Evolutionary conservation across 371 early-diverging fungal genomes (phyloP).

Genomic region (Catenaria anguillulae): DNA sequence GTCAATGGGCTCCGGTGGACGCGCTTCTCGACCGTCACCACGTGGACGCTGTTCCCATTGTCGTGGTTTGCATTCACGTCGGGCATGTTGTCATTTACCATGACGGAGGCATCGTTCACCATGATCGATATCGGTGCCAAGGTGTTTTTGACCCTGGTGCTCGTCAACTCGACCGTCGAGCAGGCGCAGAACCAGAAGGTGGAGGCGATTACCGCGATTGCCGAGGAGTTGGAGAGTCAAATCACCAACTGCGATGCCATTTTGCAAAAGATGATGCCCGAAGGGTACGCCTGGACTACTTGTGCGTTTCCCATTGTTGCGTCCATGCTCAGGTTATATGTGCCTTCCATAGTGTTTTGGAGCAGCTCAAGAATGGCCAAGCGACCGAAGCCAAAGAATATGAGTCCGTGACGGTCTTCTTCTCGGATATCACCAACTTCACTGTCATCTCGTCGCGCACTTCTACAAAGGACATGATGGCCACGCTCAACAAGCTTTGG

Average conservation of each 20-base stretch:
- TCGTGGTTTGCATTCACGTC: slow-evolving; percentile 11
- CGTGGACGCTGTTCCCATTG: slow-evolving; percentile 17
- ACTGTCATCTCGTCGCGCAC: slow-evolving; percentile 13
- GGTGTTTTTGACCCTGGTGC: slow-evolving; percentile 14
- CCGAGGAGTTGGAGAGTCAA: slow-evolving; percentile 15
- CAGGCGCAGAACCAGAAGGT: slow-evolving; percentile 15
- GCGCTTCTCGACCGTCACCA: slow-evolving; percentile 10
- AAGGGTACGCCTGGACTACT: neutral
- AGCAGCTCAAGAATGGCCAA: slow-evolving; percentile 20
- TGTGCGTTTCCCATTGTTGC: no score
- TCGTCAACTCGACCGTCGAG: slow-evolving; percentile 14
- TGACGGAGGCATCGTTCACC: slow-evolving; percentile 12
- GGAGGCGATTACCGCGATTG: slow-evolving; percentile 14
- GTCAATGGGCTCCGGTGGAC: slow-evolving; percentile 8
- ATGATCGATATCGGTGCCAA: slow-evolving; percentile 18
- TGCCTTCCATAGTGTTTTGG: no score
- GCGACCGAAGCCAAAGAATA: slow-evolving; percentile 21
- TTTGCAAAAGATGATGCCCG: slow-evolving; percentile 21
- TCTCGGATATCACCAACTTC: slow-evolving; percentile 23
- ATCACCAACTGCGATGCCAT: slow-evolving; percentile 18
- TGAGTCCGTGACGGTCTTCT: slow-evolving; percentile 22
- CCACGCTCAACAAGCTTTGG: slow-evolving; percentile 23
- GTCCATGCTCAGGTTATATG: neutral
- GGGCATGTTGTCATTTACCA: slow-evolving; percentile 11
- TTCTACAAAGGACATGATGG: slow-evolving; percentile 21